Conservation (phyloP, 371 early-diverging fungal genomes). For the Lichtheimia ornata region DNA sequence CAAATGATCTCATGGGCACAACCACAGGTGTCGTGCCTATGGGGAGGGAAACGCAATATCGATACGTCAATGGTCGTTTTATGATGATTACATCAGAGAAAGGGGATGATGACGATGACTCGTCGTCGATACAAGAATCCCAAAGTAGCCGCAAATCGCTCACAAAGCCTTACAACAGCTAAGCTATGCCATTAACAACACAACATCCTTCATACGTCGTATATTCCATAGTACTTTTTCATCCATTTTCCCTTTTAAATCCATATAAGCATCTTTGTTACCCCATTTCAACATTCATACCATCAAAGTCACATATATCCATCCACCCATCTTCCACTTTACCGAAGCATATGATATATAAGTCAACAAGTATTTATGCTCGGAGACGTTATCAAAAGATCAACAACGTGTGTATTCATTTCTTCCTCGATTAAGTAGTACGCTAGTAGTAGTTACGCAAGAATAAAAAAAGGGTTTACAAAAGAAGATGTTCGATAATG, state of each 20-base stretch:
- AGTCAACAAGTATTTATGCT: neutral
- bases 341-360: too few species aligned
- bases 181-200: neutral
- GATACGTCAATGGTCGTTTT: slow-evolving; percentile 19
- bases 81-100: slow-evolving; percentile 21
- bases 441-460: neutral
- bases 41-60: slow-evolving; percentile 3
- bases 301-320: neutral
- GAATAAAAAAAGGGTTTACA: neutral
- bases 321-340: too few species aligned
- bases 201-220: neutral
- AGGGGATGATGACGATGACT: slow-evolving; percentile 15
- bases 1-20: neutral
- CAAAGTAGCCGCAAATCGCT: slow-evolving; percentile 22
- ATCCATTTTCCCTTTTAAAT: neutral
- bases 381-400: neutral
- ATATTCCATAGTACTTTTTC: slow-evolving; percentile 1
- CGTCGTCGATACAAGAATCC: slow-evolving; percentile 20
- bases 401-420: too few species aligned
- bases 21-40: slow-evolving; percentile 8
- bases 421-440: too few species aligned
- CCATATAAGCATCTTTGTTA: neutral
- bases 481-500: neutral
- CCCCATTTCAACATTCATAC: neutral
- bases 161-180: slow-evolving; percentile 9